phyloP scores from a whole-genome alignment of 2,329 filamentous ascomycete genomes.

The Cladosporium sp. region DNA sequence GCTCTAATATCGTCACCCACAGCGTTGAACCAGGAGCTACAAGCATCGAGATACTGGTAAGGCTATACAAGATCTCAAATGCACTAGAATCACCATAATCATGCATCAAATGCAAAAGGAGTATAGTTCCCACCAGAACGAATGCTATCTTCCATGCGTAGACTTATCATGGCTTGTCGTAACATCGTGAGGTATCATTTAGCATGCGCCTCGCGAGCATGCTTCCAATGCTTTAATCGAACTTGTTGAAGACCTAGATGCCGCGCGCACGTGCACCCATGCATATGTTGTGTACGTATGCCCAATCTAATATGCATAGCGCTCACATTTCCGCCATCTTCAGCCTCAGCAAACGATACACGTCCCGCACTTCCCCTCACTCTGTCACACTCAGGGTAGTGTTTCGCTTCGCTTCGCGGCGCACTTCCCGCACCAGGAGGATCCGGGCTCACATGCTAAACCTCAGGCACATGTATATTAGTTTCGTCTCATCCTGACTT shows the following conservation, averaged over 20 bases:
- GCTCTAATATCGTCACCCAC: not conserved
- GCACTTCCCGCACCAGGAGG: not conserved
- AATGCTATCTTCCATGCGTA: not conserved
- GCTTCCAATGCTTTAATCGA: not conserved
- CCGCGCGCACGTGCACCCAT: not conserved
- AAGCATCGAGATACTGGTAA: not conserved
- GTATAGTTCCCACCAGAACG: too few relatives aligned
- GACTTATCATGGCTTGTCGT: not conserved
- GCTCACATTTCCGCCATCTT: not conserved
- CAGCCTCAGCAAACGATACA: not conserved
- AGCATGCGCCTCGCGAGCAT: not conserved
- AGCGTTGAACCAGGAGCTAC: not conserved
- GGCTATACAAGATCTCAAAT: not conserved
- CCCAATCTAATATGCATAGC: not conserved
- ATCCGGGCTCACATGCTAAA: not conserved
- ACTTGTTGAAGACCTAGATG: not conserved
- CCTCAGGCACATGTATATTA: not conserved
- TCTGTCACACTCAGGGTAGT: not conserved
- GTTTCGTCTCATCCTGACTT: not conserved
- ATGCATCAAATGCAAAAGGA: not conserved
- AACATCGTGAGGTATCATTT: not conserved
- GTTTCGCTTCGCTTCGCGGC: constrained; percentile 4
- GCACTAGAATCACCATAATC: not conserved
- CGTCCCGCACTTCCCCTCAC: constrained; percentile 14
- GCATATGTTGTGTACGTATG: constrained; percentile 2